Evolutionary conservation across 2,329 filamentous ascomycete species (phyloP).

Genomic region (Calonectria montana): DNA sequence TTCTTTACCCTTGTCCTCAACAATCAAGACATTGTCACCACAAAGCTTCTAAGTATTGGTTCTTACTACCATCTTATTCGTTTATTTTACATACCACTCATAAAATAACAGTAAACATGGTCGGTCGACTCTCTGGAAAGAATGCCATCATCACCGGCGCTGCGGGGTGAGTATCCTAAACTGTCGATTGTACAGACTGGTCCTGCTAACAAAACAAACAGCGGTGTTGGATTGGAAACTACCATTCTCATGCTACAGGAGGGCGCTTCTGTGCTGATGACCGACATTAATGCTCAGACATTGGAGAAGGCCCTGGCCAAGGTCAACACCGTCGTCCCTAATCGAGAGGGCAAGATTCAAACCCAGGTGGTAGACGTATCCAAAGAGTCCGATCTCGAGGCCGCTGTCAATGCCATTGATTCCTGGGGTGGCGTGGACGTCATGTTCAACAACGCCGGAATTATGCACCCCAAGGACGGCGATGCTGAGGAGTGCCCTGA

Average conservation of each 20-base stretch:
- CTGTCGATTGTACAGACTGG: neutral
- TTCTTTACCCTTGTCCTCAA: neutral
- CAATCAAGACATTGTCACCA: neutral
- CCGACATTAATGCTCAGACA: slow-evolving; percentile 83
- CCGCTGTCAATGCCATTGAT: slow-evolving; percentile 80
- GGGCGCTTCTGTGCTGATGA: slow-evolving; percentile 86
- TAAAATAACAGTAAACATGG: slow-evolving; percentile 31
- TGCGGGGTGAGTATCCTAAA: slow-evolving; percentile 73
- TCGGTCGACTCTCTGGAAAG: slow-evolving; percentile 68
- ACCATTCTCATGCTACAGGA: slow-evolving; percentile 89
- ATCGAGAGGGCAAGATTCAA: slow-evolving; percentile 66
- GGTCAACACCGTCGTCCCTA: slow-evolving; percentile 78
- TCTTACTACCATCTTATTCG: neutral
- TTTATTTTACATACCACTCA: neutral
- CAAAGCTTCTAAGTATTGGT: too few relatives aligned
- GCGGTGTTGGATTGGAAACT: slow-evolving; percentile 94
- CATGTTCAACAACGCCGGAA: slow-evolving; percentile 98
- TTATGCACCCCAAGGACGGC: slow-evolving; percentile 89
- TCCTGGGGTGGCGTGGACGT: slow-evolving; percentile 89
- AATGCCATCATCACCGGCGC: slow-evolving; percentile 84
- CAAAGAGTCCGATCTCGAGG: slow-evolving; percentile 82
- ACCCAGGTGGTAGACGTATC: slow-evolving; percentile 80
- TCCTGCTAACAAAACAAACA: slow-evolving; percentile 47
- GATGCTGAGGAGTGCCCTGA: slow-evolving; percentile 87
- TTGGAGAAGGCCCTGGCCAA: slow-evolving; percentile 82